Base-by-base conservation (phyloP, 2,329 filamentous ascomycete species). In the Colletotrichum endophyticum region DNA sequence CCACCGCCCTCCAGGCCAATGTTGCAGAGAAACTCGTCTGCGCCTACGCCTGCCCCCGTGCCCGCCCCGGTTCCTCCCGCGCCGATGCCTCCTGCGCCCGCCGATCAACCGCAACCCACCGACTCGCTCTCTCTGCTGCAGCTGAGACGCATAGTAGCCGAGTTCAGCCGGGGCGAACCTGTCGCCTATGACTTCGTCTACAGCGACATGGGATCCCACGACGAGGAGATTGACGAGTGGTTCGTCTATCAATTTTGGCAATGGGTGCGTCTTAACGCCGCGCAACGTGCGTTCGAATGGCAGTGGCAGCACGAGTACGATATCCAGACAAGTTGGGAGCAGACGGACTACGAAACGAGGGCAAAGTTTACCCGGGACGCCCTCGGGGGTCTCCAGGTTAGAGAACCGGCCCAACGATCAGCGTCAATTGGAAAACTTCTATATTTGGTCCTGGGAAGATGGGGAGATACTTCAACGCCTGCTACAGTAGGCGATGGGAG, bases 161-260 rank as follows among this genome's bases (percentile, higher is more conserved):
- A 96, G 75, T 92, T 95, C 79, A 94, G 94, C 19, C 92, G 91
- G 78, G 83, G 89, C 68, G 94, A 96, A 79, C 91, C 94, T 66
- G 88, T 90, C 59, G 92, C 92, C 13, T 99, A 99, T 87, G 96
- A 97, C 77, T 99, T 98, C 83, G 91, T 91, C 78, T 96, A 96
- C 86, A 87, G 91, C 30, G 94, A 96, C 84, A 90, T 91, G 72
- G 93, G 93, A 27, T 88, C 92, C 1, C 94, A 98, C 80, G 92
- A 95, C 22, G 95, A 97, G 78, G 97, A 99, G 87, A 89, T 99
- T 64, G 95, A 99, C 83, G 97, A 99, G 86, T 99, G 97, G 97
- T 99, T 99, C 85, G 93, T 94, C 70, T 98, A 99, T 85, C 94
- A 94, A 80, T 93, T 95, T 78, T 94, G 95, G 85, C 96, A 99